A percentile compares a stretch with the other conserved stretches of the same genome.
These are phyloP conservation scores for Aspergillus leporis DNA, from an alignment of 495 filamentous ascomycete genomes.

Conservation along the genomic window DNA sequence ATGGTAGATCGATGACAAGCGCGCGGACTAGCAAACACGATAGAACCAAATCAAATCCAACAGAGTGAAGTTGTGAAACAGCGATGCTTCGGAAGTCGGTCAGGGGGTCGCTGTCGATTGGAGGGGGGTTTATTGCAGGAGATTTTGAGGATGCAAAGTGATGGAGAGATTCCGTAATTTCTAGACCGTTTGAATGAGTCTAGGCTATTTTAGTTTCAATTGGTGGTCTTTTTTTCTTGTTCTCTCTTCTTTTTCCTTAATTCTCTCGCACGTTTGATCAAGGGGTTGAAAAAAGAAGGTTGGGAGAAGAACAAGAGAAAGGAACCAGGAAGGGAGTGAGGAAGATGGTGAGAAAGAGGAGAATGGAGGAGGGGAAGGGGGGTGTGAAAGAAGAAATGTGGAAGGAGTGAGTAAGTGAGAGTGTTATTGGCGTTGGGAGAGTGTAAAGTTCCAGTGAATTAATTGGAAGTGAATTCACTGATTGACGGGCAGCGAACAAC, in stretches of 20 bases:
- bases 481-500: neutral
- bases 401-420: conserved; percentile 10
- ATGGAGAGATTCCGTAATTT: neutral
- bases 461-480: neutral
- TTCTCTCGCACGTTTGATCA: neutral
- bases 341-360: conserved; percentile 11
- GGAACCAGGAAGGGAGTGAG: conserved; percentile 7
- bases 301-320: conserved; percentile 12
- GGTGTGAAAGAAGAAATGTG: too few species aligned
- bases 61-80: conserved; percentile 20
- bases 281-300: neutral
- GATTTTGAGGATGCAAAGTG: conserved; percentile 6
- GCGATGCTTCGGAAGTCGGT: conserved; percentile 25
- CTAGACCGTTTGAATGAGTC: conserved; percentile 2
- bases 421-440: conserved; percentile 4
- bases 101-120: conserved; percentile 17
- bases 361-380: conserved; percentile 8
- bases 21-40: neutral
- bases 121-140: conserved; percentile 16
- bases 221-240: neutral
- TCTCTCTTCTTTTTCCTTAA: neutral
- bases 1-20: neutral
- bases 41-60: neutral
- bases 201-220: conserved; percentile 3
- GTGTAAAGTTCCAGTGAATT: too few species aligned